Percentiles rank a stretch among this genome's conserved stretches.
These are phyloP conservation scores for Carpinus viminea DNA, from an alignment of 306 rosid species.

Conservation along the genomic window DNA sequence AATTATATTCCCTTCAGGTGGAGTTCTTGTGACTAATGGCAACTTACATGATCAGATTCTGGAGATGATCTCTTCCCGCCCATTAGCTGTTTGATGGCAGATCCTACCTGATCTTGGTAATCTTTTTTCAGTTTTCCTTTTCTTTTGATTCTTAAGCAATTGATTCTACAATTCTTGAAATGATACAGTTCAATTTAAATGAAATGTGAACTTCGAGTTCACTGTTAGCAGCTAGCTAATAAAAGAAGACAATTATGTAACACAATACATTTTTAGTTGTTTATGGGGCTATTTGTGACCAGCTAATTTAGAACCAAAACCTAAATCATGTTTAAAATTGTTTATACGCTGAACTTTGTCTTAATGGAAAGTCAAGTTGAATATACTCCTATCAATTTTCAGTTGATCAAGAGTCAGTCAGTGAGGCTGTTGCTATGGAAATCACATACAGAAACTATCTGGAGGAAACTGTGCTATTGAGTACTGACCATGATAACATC, in stretches of 20 bases:
- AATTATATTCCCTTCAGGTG: conserved; percentile 66
- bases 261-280: neutral
- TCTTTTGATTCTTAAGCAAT: neutral
- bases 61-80: conserved; percentile 48
- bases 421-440: neutral
- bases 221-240: neutral
- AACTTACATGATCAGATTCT: conserved; percentile 55
- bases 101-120: neutral
- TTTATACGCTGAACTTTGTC: neutral
- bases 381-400: neutral
- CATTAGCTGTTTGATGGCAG: conserved; percentile 21
- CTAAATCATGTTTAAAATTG: neutral
- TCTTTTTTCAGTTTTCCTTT: neutral
- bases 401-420: neutral
- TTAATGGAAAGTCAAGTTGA: neutral
- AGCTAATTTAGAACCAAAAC: neutral
- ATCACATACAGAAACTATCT: neutral
- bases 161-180: conserved; percentile 2
- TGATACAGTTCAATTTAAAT: neutral
- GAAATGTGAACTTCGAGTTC: neutral
- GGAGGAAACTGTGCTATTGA: neutral
- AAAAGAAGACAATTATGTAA: neutral
- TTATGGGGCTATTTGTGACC: neutral
- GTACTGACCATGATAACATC: too few relatives aligned
- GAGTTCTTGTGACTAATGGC: conserved; percentile 70